Evolutionary conservation across 1,284 basidiomycete genomes (phyloP), one percentile per base, ranked within the genome.

Genomic region (Wallemia mellicola): DNA sequence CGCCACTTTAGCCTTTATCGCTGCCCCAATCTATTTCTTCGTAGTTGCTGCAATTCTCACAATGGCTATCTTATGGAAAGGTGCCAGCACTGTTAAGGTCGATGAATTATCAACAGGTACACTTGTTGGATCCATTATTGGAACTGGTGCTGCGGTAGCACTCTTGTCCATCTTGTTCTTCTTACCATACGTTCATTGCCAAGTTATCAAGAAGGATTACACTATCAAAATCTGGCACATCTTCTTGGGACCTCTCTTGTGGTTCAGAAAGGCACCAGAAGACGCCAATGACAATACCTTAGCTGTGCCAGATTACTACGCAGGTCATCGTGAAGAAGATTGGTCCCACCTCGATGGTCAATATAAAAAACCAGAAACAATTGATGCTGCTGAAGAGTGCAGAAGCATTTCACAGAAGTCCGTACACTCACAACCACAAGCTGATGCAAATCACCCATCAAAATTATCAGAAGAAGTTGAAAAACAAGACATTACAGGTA

Each of bases 171-270:
- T 69, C 58, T 24, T 75, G 61, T 75, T 74, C 67, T 74, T 72
- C 25, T 59, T 75, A 1, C 74, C 74, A 2, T 75, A 67, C 66
- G 73, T 75, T 59, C 66, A 72, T 66, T 62, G 63, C 64, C 72
- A 72, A 64, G 72, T 73, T 60, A 64, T 74, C 61, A 68, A 68
- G 63, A 71, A 72, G 63, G 74, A 75, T 64, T 71, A 73, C 68
- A 75, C 67, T 57, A 58, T 71, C 54, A 65, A 68, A 61, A 69
- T 64, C 65, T 74, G 68, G 64, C 71, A 74, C 66, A 71, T 75
- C 67, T 72, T 74, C 70, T 63, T 67, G 58, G 74, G 74, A 24
- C 74, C 74, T 7, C 62, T 71, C 1, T 69, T 75, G 26, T 74
- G 72, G 72, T 64, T 62, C 25, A 69, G 73, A 59, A 63, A 66